These are phyloP conservation scores for Alternaria solani DNA, from an alignment of 2,329 filamentous ascomycete species.

Conservation along the genomic window DNA sequence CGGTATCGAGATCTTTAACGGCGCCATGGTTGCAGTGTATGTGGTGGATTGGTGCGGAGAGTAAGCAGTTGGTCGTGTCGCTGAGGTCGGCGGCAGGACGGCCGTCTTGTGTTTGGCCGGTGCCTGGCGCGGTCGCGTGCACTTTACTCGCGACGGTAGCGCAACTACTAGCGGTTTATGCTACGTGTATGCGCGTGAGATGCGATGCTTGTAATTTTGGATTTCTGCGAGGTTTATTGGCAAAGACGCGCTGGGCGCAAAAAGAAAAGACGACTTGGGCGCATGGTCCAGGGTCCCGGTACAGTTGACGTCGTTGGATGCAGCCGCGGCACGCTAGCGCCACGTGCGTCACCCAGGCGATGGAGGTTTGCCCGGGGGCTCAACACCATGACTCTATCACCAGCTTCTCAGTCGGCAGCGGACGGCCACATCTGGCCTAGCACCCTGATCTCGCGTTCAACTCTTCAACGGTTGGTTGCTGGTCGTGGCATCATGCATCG, in stretches of 20 bases:
- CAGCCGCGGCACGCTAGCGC: constrained; percentile 23
- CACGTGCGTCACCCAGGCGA: constrained; percentile 19
- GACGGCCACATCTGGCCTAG: neutral
- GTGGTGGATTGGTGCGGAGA: no score
- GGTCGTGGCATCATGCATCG: neutral
- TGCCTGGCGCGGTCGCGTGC: constrained; percentile 20
- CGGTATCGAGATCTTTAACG: constrained; percentile 58
- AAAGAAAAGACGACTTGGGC: neutral
- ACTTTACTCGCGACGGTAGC: neutral
- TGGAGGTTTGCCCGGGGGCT: neutral
- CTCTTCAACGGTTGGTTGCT: no score
- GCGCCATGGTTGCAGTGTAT: constrained; percentile 49
- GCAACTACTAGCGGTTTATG: neutral
- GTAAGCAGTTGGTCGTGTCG: neutral
- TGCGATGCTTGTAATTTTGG: neutral
- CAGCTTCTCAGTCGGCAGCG: neutral
- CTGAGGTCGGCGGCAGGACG: constrained; percentile 4
- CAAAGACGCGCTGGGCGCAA: neutral
- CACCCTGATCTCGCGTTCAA: no score
- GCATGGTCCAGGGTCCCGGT: constrained; percentile 2
- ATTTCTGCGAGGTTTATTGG: neutral
- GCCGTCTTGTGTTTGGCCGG: constrained; percentile 3
- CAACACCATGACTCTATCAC: constrained; percentile 7
- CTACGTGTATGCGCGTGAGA: neutral
- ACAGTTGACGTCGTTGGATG: constrained; percentile 23